Percentiles rank a stretch among this genome's conserved stretches.
Conservation (phyloP, 768 basidiomycete genomes). For the Boletus subparvulus region DNA sequence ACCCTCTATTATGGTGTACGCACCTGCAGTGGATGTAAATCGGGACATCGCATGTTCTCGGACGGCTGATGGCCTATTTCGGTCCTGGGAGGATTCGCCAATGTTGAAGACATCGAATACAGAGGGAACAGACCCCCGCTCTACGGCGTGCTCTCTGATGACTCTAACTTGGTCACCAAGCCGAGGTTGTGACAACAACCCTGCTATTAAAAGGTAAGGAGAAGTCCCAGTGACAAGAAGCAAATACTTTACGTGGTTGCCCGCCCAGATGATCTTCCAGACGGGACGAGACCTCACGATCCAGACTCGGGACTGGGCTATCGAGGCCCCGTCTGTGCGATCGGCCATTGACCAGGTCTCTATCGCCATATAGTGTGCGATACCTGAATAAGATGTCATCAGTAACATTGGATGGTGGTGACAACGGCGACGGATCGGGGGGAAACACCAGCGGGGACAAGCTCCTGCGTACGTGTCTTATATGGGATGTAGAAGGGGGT, state of each 20-base stretch:
- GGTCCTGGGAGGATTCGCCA: constrained; percentile 19
- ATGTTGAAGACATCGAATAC: constrained; percentile 33
- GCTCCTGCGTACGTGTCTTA: constrained; percentile 21
- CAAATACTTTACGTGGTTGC: constrained; percentile 10
- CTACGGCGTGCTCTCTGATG: constrained; percentile 20
- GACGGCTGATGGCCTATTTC: constrained; percentile 10
- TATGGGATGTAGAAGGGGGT: constrained; percentile 6
- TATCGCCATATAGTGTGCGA: neutral
- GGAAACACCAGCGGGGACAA: constrained; percentile 27
- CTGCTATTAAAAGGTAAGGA: neutral
- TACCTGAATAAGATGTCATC: constrained; percentile 22
- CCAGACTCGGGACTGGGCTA: constrained; percentile 1
- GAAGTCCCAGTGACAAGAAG: neutral
- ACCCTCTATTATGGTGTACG: neutral
- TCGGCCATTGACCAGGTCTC: neutral
- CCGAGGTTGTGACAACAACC: constrained; percentile 5
- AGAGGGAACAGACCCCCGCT: constrained; percentile 24
- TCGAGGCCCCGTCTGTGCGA: constrained; percentile 8
- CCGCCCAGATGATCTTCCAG: constrained; percentile 2
- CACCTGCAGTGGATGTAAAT: constrained; percentile 13
- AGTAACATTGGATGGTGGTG: constrained; percentile 11
- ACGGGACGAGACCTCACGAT: constrained; percentile 6
- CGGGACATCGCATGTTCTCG: constrained; percentile 11
- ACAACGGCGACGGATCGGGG: constrained; percentile 13
- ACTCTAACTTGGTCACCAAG: constrained; percentile 17